phyloP scores from a whole-genome alignment of 495 filamentous ascomycete species.

The Penicillium canescens region DNA sequence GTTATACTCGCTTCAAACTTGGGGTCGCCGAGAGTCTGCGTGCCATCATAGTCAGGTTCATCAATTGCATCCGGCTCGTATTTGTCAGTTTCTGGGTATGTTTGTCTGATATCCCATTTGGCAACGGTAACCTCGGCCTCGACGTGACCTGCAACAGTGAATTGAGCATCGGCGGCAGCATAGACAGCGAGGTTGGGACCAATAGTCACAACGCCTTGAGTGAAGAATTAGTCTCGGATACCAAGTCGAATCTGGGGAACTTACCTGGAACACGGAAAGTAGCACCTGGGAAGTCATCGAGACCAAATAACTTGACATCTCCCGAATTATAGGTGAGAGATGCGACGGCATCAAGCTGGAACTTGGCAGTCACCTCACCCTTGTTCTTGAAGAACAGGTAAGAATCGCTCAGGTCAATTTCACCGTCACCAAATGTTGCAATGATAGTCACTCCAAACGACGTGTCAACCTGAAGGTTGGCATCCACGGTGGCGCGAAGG shows the following conservation, averaged over 20 bases:
- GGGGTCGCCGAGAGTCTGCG: constrained; percentile 11
- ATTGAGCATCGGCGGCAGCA: constrained; percentile 19
- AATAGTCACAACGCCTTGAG: constrained; percentile 35
- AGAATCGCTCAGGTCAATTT: constrained; percentile 21
- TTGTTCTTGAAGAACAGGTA: constrained; percentile 30
- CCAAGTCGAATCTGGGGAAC: too few relatives aligned
- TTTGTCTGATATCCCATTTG: constrained; percentile 20
- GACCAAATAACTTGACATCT: constrained; percentile 9
- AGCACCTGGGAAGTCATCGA: constrained; percentile 23
- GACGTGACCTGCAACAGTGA: constrained; percentile 9
- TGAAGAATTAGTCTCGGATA: too few relatives aligned
- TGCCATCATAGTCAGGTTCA: constrained; percentile 10
- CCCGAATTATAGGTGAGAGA: constrained; percentile 3
- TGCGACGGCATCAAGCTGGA: constrained; percentile 22
- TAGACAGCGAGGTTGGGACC: constrained; percentile 31
- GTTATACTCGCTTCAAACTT: constrained; percentile 13
- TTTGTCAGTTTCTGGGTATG: constrained; percentile 11
- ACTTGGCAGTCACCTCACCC: constrained; percentile 21
- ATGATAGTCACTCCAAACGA: constrained; percentile 31
- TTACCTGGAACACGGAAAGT: constrained; percentile 32
- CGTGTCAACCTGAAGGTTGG: constrained; percentile 15
- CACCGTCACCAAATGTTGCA: constrained; percentile 6
- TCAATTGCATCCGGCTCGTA: constrained; percentile 7
- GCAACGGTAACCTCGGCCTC: constrained; percentile 15
- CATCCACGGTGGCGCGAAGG: constrained; percentile 5